Evolutionary conservation across 805 yeast genomes (phyloP).

Genomic region (Pichia exigua): DNA sequence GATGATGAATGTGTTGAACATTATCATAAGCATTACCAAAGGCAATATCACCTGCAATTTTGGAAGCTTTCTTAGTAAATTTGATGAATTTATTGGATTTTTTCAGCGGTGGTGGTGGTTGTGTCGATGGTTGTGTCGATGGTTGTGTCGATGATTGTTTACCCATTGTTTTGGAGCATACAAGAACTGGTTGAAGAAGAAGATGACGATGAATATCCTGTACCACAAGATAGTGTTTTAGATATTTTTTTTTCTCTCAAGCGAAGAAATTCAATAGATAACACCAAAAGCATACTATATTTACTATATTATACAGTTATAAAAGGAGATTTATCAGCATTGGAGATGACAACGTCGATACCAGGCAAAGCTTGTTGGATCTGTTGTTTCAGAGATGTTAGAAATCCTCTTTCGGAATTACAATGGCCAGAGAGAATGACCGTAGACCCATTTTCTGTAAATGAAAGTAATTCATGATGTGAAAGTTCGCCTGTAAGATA

Average conservation of each 20-base stretch:
- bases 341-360: not conserved
- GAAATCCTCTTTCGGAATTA: conserved; percentile 86
- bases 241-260: too few species aligned
- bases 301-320: not conserved
- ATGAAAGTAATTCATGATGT: conserved; percentile 79
- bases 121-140: too few species aligned
- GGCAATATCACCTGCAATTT: conserved; percentile 27
- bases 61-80: conserved; percentile 23
- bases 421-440: conserved; percentile 83
- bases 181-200: too few species aligned
- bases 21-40: conserved; percentile 20
- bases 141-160: too few species aligned
- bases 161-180: too few species aligned
- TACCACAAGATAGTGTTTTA: too few species aligned
- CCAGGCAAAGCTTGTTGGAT: not conserved
- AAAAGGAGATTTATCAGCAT: not conserved
- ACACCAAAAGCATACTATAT: too few species aligned
- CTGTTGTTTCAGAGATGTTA: conserved; percentile 37
- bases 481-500: conserved; percentile 88
- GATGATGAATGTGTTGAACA: not conserved
- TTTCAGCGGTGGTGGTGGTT: not conserved
- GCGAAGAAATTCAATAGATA: too few species aligned
- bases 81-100: conserved; percentile 10
- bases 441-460: conserved; percentile 61
- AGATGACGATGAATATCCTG: too few species aligned